Conservation (phyloP, 2,329 filamentous ascomycete genomes). For the Hansfordia pulvinata region DNA sequence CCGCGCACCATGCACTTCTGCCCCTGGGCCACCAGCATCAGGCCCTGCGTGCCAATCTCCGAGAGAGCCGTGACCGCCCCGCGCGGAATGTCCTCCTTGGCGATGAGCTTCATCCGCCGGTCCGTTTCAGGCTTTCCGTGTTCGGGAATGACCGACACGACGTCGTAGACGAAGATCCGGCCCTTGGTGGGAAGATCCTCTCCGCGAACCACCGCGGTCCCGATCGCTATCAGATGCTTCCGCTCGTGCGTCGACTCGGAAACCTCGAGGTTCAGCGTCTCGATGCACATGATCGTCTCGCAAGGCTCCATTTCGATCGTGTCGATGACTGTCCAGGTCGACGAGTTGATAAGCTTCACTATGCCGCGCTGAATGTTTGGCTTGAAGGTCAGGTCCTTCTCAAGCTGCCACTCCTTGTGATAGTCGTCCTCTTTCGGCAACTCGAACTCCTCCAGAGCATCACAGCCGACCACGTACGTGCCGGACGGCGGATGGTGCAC, state of each 20-base stretch:
- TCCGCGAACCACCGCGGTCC: constrained; percentile 73
- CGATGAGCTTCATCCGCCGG: constrained; percentile 71
- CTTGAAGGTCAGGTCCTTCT: constrained; percentile 46
- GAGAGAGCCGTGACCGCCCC: constrained; percentile 82
- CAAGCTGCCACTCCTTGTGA: constrained; percentile 66
- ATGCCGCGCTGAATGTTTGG: constrained; percentile 60
- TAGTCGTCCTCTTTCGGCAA: constrained; percentile 78
- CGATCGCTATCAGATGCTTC: constrained; percentile 68
- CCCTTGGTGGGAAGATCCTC: constrained; percentile 84
- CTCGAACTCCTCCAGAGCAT: constrained; percentile 56
- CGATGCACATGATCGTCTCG: constrained; percentile 70
- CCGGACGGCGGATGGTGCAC: constrained; percentile 64
- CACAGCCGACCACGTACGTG: constrained; percentile 66
- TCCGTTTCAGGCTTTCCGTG: constrained; percentile 77
- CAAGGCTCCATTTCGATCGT: constrained; percentile 57
- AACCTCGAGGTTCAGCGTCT: constrained; percentile 73
- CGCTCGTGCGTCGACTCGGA: constrained; percentile 86
- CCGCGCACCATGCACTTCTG: constrained; percentile 97
- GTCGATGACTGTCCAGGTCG: constrained; percentile 68
- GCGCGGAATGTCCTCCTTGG: constrained; percentile 80
- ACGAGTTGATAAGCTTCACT: constrained; percentile 67
- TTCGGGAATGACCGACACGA: constrained; percentile 84
- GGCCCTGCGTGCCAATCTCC: constrained; percentile 74
- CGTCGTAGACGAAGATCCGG: constrained; percentile 78
- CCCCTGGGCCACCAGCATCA: constrained; percentile 81